These are phyloP conservation scores for Backusella morwellensis DNA, from an alignment of 192 early-diverging fungal genomes.

Conservation along the genomic window DNA sequence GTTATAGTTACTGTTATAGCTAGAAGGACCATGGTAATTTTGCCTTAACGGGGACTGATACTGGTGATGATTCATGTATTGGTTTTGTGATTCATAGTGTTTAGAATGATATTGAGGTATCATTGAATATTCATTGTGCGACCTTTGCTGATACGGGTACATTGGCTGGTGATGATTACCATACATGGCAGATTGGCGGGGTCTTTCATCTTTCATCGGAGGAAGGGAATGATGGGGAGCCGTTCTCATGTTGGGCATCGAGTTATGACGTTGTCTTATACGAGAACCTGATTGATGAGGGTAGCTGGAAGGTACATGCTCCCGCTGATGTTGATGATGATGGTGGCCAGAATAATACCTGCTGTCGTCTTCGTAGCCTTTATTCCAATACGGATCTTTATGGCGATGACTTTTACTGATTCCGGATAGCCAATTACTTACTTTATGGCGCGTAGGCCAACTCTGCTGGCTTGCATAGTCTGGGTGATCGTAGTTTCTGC, in stretches of 20 bases:
- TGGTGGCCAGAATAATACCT: background rate
- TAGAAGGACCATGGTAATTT: background rate
- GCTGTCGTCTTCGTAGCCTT: background rate
- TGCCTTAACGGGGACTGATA: background rate
- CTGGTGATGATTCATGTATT: background rate
- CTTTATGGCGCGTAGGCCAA: background rate
- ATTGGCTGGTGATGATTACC: background rate
- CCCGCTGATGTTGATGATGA: background rate
- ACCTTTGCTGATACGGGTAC: slow-evolving; percentile 3
- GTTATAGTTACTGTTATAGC: background rate
- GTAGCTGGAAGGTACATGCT: background rate
- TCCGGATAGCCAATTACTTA: slow-evolving; percentile 7
- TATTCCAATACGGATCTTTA: background rate
- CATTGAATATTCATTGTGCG: background rate
- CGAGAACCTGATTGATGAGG: background rate
- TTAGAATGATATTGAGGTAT: background rate
- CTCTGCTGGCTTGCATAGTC: background rate
- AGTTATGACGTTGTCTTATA: background rate
- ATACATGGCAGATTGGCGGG: background rate
- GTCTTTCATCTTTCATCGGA: background rate
- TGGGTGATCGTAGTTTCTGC: background rate
- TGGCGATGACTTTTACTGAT: background rate
- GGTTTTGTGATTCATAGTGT: background rate
- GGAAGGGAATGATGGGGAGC: background rate
- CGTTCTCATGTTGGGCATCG: background rate